Base-by-base conservation (phyloP, 73 alveolate genomes). In the Durusdinium trenchii region DNA sequence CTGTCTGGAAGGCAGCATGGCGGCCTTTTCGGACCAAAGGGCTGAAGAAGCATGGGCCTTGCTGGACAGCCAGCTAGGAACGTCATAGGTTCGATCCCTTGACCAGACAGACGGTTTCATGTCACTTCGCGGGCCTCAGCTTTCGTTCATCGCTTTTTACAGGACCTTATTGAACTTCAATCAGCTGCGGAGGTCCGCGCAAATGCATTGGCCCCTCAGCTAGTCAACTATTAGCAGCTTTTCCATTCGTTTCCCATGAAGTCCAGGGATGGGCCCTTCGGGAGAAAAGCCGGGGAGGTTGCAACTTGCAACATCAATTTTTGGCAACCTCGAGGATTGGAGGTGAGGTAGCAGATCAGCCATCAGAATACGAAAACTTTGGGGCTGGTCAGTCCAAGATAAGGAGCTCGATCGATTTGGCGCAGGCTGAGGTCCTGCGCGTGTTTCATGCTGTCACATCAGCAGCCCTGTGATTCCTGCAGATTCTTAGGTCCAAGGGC, bases 1-100 rank as follows among this genome's bases (percentile, higher is more conserved):
- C n/a, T n/a, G n/a, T n/a, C n/a, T n/a, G n/a, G n/a, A n/a, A 91
- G 97, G 97, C 43, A 91, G 97, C 89, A 46, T 91, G 40, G 97
- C 97, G 35, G 97, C 97, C 75, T 91, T 91, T 87, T 64, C 86
- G 32, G 96, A 89, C 86, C 85, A 36, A 10, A 85, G 96, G 26
- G 96, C 86, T 35, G 96, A 61, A 14, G 96, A 89, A 71, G 96
- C 85, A 62, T 89, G 96, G 96, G 96, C 96, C 20, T 69, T 89
- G 60, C 73, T 89, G 96, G 96, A 83, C 94, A 38, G 75, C 36
- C 46, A 64, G 79, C 64, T 20, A 12, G 20, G 28, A 20, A 54
- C 28, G 64, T 9, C 64, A 54, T 54, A 20, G 9, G 28, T 54
- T 54, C 20, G 64, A 12, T 54, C 20, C 20, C 20, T 54, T 54